Evolutionary conservation across 768 basidiomycete species (phyloP).

Genomic region (Leucocoprinus sp.): DNA sequence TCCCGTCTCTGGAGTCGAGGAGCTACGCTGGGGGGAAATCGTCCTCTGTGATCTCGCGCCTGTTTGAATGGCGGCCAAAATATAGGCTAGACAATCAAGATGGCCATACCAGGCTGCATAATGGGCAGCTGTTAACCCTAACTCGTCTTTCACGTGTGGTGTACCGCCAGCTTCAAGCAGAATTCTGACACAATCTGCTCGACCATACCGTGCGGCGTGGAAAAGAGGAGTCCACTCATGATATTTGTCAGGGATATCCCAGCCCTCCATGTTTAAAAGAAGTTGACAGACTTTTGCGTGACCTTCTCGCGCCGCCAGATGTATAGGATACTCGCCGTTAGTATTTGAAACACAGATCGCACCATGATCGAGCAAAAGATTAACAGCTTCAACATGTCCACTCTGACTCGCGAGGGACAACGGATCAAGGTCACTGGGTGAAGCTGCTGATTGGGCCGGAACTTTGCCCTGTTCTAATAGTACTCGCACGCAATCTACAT

Average conservation of each 20-base stretch:
- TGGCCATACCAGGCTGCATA: slow-evolving; percentile 98
- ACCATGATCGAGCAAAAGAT: slow-evolving; percentile 68
- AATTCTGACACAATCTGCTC: slow-evolving; percentile 61
- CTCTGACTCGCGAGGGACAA: slow-evolving; percentile 86
- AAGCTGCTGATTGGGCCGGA: slow-evolving; percentile 46
- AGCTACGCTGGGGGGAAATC: slow-evolving; percentile 22
- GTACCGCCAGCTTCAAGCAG: slow-evolving; percentile 75
- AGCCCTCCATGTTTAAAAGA: slow-evolving; percentile 66
- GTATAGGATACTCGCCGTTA: slow-evolving; percentile 96
- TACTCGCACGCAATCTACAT: slow-evolving; percentile 74
- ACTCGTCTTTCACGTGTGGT: slow-evolving; percentile 74
- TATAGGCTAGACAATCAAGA: slow-evolving; percentile 51
- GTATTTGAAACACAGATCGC: slow-evolving; percentile 78
- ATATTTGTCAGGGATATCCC: slow-evolving; percentile 90
- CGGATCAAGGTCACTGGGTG: slow-evolving; percentile 69
- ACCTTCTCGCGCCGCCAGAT: slow-evolving; percentile 90
- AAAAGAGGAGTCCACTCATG: slow-evolving; percentile 98
- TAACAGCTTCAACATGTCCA: slow-evolving; percentile 79
- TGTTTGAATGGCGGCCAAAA: slow-evolving; percentile 39
- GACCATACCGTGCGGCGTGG: slow-evolving; percentile 88
- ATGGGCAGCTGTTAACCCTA: slow-evolving; percentile 77
- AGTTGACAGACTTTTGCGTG: slow-evolving; percentile 78
- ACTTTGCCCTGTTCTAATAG: slow-evolving; percentile 69
- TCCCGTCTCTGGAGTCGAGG: slow-evolving; percentile 30
- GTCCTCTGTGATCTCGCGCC: slow-evolving; percentile 19